phyloP scores from a whole-genome alignment of 2,329 filamentous ascomycete species.

The Paracamarosporium sp. region DNA sequence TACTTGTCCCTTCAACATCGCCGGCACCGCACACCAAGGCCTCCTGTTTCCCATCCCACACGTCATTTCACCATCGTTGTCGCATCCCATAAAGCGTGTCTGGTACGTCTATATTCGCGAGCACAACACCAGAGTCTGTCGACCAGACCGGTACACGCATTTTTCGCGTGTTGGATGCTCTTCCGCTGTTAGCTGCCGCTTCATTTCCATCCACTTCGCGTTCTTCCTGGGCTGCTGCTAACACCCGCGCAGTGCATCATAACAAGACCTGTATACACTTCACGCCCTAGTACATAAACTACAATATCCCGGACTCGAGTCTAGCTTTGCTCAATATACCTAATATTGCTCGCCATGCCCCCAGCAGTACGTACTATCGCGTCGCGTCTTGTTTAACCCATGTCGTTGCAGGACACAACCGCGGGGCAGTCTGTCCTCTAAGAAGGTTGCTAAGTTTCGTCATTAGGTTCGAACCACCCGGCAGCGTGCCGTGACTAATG shows the following conservation, averaged over 20 bases:
- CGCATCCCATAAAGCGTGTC: constrained; percentile 39
- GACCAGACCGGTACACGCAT: constrained; percentile 27
- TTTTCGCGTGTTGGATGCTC: constrained; percentile 25
- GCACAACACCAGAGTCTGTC: constrained; percentile 30
- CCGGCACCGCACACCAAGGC: constrained; percentile 33
- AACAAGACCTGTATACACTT: constrained; percentile 42
- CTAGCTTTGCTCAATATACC: constrained; percentile 44
- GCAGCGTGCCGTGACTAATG: constrained; percentile 80
- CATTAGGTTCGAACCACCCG: constrained; percentile 71
- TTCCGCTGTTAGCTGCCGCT: constrained; percentile 30
- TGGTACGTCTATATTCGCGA: constrained; percentile 35
- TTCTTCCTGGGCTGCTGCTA: constrained; percentile 29
- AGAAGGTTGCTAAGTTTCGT: constrained; percentile 49
- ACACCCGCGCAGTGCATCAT: constrained; percentile 43
- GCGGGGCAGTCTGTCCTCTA: constrained; percentile 8
- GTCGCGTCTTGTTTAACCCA: constrained; percentile 12
- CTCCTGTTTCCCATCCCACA: constrained; percentile 33
- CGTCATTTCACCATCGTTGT: constrained; percentile 44
- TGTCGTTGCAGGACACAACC: constrained; percentile 17
- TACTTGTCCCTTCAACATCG: constrained; percentile 32
- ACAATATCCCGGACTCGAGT: constrained; percentile 28
- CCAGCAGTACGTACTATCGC: constrained; percentile 56
- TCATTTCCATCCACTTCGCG: constrained; percentile 19
- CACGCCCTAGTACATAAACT: constrained; percentile 30
- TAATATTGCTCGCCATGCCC: constrained; percentile 60